These are phyloP conservation scores for Fonsecaea pedrosoi DNA, from an alignment of 2,329 filamentous ascomycete genomes.

Conservation along the genomic window DNA sequence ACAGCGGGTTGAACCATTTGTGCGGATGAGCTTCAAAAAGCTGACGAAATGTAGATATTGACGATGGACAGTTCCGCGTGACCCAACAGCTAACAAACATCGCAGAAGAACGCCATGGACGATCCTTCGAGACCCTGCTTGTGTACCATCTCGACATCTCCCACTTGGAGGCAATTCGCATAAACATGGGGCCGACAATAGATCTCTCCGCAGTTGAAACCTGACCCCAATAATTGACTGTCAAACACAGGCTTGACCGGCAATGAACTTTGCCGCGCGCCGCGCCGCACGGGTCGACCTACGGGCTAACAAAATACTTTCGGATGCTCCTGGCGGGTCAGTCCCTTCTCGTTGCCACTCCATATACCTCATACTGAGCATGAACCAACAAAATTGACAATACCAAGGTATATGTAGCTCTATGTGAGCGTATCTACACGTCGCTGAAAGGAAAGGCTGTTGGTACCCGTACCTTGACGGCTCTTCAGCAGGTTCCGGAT, in stretches of 20 bases:
- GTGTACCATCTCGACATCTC: neutral
- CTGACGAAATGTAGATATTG: neutral
- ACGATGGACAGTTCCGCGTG: neutral
- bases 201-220: neutral
- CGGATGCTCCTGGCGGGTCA: neutral
- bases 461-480: neutral
- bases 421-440: neutral
- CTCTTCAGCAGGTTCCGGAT: neutral
- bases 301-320: conserved; percentile 5
- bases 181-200: neutral
- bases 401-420: neutral
- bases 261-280: neutral
- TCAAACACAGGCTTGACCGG: neutral
- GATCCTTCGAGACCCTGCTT: neutral
- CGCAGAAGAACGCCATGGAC: neutral
- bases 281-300: neutral
- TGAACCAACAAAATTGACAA: neutral
- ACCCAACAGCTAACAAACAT: neutral
- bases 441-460: neutral
- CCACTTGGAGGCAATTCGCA: neutral
- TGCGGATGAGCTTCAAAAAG: neutral
- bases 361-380: neutral
- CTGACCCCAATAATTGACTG: neutral
- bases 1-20: conserved; percentile 15
- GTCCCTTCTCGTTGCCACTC: neutral